phyloP scores from a whole-genome alignment of 176 grass and related monocot genomes.

The Alloteropsis semialata region DNA sequence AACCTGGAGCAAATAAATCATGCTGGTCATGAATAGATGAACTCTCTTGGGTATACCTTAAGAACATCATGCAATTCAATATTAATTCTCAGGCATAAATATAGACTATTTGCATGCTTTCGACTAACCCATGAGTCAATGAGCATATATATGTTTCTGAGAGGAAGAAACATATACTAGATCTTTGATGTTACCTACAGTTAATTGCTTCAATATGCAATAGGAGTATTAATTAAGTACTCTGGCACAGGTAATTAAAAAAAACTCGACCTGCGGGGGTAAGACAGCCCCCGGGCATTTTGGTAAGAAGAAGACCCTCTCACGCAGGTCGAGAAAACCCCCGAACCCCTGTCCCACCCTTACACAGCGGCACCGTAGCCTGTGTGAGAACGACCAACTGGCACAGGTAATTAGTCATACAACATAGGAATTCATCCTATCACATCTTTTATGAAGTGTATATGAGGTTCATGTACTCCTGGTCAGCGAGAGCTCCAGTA shows the following conservation, averaged over 20 bases:
- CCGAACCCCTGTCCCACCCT: too few species aligned
- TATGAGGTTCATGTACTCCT: neutral
- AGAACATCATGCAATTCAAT: neutral
- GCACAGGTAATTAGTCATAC: neutral
- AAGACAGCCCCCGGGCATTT: too few species aligned
- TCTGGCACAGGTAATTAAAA: neutral
- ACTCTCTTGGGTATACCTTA: neutral
- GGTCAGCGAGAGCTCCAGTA: neutral
- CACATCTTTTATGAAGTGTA: neutral
- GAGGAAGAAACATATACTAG: neutral
- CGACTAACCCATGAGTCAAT: neutral
- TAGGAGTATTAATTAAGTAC: neutral
- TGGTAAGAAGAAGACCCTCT: too few species aligned
- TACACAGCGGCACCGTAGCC: too few species aligned
- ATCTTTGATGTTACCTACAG: neutral
- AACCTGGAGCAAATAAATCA: slow-evolving; percentile 34
- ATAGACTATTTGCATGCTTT: neutral
- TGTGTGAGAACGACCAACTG: too few species aligned
- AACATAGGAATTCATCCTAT: neutral
- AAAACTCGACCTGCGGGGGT: too few species aligned
- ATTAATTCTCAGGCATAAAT: neutral
- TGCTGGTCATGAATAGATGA: neutral
- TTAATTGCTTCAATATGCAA: neutral
- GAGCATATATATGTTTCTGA: neutral
- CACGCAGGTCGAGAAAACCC: too few species aligned